phyloP scores from a whole-genome alignment of 345 rosid genomes.

The Sapria himalayana region DNA sequence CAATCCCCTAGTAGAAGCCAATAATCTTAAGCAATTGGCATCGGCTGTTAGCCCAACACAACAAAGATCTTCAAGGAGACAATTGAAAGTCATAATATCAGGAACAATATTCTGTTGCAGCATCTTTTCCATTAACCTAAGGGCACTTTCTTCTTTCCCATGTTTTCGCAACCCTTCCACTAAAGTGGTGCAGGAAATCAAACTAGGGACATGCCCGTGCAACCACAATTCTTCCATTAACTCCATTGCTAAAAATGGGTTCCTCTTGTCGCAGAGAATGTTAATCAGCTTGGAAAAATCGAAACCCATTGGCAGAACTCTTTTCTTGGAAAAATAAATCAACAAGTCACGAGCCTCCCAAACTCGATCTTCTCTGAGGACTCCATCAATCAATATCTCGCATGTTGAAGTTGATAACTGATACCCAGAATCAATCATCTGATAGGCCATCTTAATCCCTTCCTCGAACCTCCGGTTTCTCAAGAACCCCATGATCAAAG shows the following conservation, averaged over 20 bases:
- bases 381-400: slow-evolving; percentile 65
- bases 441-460: slow-evolving; percentile 54
- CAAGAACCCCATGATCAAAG: slow-evolving; percentile 53
- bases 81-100: slow-evolving; percentile 58
- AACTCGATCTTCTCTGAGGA: slow-evolving; percentile 28
- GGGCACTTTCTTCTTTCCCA: slow-evolving; percentile 28
- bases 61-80: slow-evolving; percentile 58
- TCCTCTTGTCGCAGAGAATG: slow-evolving; percentile 27
- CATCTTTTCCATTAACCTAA: slow-evolving; percentile 44
- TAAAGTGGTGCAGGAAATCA: slow-evolving; percentile 53
- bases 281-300: slow-evolving; percentile 42
- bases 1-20: slow-evolving; percentile 46
- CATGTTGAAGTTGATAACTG: slow-evolving; percentile 46
- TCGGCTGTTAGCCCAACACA: slow-evolving; percentile 23
- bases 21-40: slow-evolving; percentile 42
- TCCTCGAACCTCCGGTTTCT: slow-evolving; percentile 37
- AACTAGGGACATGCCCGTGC: slow-evolving; percentile 33
- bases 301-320: slow-evolving; percentile 35
- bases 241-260: slow-evolving; percentile 29
- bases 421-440: slow-evolving; percentile 52
- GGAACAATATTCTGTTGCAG: slow-evolving; percentile 32
- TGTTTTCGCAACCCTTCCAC: slow-evolving; percentile 57
- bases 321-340: slow-evolving; percentile 34
- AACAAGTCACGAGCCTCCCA: slow-evolving; percentile 35
- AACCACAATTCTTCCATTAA: slow-evolving; percentile 42